These are phyloP conservation scores for Pleurotus platypus DNA, from an alignment of 768 basidiomycete species.

Conservation along the genomic window DNA sequence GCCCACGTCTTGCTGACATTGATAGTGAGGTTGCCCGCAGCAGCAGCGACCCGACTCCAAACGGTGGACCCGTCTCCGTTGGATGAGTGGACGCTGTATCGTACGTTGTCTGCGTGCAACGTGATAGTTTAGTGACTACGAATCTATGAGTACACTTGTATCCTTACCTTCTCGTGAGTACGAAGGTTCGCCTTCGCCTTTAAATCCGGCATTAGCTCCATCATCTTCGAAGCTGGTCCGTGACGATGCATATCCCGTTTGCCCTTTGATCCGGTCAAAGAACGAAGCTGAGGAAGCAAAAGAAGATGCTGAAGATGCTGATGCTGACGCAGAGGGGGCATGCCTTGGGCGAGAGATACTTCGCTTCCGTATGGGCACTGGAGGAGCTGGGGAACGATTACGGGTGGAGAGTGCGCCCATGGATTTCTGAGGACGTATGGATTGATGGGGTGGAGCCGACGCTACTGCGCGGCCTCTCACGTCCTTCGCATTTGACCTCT, in stretches of 20 bases:
- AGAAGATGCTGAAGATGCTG: conserved; percentile 16
- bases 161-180: background rate
- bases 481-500: conserved; percentile 9
- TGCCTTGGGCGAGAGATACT: background rate
- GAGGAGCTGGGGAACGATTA: conserved; percentile 8
- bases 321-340: conserved; percentile 9
- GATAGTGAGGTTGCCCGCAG: conserved; percentile 49
- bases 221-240: conserved; percentile 43
- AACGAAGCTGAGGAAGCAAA: conserved; percentile 30
- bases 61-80: conserved; percentile 39
- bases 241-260: conserved; percentile 32
- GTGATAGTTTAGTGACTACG: background rate
- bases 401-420: conserved; percentile 14
- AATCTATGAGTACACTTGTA: background rate
- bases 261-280: conserved; percentile 31
- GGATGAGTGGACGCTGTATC: conserved; percentile 5
- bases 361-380: conserved; percentile 12
- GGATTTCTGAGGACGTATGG: conserved; percentile 21
- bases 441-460: conserved; percentile 10
- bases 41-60: conserved; percentile 56
- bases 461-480: conserved; percentile 9
- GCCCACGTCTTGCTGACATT: conserved; percentile 59
- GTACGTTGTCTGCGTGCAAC: background rate
- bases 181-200: background rate
- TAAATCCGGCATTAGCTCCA: conserved; percentile 7